Conservation (phyloP, 192 early-diverging fungal genomes). For the Chytriomyces hyalinus region DNA sequence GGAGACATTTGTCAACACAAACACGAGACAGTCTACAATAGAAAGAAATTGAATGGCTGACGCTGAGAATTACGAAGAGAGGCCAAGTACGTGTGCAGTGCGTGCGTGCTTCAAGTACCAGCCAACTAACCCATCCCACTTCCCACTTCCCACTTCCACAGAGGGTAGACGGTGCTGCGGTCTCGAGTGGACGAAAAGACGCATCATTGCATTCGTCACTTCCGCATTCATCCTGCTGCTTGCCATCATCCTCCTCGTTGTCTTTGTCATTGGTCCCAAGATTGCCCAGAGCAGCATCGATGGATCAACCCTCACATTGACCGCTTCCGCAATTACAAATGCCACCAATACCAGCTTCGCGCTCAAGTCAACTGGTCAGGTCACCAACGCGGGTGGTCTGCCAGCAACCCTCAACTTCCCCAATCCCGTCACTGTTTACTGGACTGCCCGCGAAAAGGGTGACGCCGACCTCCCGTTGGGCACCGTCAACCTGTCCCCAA, state of each 20-base stretch:
- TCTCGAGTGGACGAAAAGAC: conserved; percentile 9
- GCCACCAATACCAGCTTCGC: conserved; percentile 28
- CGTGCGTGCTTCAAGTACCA: no score
- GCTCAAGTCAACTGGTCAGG: conserved; percentile 30
- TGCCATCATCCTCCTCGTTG: conserved; percentile 11
- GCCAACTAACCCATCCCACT: no score
- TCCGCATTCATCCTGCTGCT: conserved; percentile 12
- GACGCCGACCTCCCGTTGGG: conserved; percentile 11
- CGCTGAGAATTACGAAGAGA: no score
- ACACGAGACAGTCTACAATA: no score
- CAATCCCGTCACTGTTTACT: conserved; percentile 36
- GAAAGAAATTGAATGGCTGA: no score
- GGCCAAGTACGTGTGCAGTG: no score
- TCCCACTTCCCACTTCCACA: no score
- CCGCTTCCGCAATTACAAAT: conserved; percentile 34
- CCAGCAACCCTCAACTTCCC: conserved; percentile 37
- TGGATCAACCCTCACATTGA: conserved; percentile 35
- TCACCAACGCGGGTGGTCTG: conserved; percentile 34
- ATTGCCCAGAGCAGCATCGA: conserved; percentile 41
- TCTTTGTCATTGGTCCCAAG: conserved; percentile 29
- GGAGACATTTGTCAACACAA: no score
- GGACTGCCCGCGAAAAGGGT: conserved; percentile 27
- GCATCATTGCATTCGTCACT: background rate
- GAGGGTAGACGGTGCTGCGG: background rate
- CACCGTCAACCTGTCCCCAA: conserved; percentile 8